These are phyloP conservation scores for Albizia julibrissin DNA, from an alignment of 306 rosid genomes.

Conservation along the genomic window DNA sequence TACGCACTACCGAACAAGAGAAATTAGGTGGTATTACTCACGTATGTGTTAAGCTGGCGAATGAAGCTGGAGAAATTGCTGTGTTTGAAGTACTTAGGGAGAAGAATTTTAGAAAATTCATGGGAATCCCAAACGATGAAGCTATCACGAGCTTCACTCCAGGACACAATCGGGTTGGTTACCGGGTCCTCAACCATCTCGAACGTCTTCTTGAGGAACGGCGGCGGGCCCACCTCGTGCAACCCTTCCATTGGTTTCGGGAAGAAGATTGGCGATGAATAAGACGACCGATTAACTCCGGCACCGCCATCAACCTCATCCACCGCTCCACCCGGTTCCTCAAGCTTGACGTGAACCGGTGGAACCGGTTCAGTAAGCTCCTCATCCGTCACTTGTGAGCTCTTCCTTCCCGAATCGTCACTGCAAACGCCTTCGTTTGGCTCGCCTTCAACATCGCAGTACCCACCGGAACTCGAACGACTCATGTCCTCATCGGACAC, in stretches of 20 bases:
- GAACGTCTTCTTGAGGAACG: slow-evolving; percentile 82
- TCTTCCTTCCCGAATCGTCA: slow-evolving; percentile 21
- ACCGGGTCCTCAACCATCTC: slow-evolving; percentile 89
- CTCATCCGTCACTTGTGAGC: slow-evolving; percentile 16
- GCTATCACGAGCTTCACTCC: slow-evolving; percentile 66
- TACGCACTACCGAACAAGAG: background rate
- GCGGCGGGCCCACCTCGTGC: slow-evolving; percentile 71
- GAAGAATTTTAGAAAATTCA: slow-evolving; percentile 66
- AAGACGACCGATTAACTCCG: slow-evolving; percentile 36
- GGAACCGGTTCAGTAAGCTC: background rate
- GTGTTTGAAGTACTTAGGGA: slow-evolving; percentile 86
- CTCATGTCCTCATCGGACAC: background rate
- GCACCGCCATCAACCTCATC: slow-evolving; percentile 15
- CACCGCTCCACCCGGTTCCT: background rate
- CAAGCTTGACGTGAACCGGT: slow-evolving; percentile 47
- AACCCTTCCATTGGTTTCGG: slow-evolving; percentile 81
- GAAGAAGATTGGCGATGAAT: slow-evolving; percentile 33
- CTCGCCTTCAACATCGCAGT: background rate
- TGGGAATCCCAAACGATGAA: slow-evolving; percentile 87
- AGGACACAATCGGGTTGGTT: slow-evolving; percentile 76
- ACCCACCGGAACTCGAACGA: background rate
- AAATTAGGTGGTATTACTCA: slow-evolving; percentile 30
- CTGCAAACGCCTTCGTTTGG: slow-evolving; percentile 29
- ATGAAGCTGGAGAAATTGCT: slow-evolving; percentile 92
- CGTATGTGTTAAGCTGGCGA: slow-evolving; percentile 97